Base-by-base conservation (phyloP, 768 basidiomycete species). In the Tylopilus sp. region DNA sequence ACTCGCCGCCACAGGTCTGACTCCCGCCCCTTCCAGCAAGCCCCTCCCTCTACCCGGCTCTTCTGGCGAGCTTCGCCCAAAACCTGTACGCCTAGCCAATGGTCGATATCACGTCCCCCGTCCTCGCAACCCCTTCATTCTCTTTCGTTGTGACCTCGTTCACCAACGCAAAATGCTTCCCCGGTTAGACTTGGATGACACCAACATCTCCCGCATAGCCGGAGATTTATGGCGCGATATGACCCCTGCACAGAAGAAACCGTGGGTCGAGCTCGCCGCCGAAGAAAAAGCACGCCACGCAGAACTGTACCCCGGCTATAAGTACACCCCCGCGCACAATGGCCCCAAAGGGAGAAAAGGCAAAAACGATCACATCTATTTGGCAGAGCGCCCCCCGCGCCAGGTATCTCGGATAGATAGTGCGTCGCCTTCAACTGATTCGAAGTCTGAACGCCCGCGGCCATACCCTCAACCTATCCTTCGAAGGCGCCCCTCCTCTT, bases 91-190 rank as follows among this genome's bases (percentile, higher is more conserved):
- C 6, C 47, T 57, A 0, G 22, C 47, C 17, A 56, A 66, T 26
- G 64, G 64, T 26, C 55, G 48, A 36, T 48, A 72, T 6, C 87
- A 88, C 61, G 78, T 88, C 35, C 83, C 84, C 17, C 80, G 88
- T 23, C 86, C 87, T 0, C 73, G 83, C 15, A 90, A 90, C 65
- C 83, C 87, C 0, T 91, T 91, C 69, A 88, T 91, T 57, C 77
- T 90, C 55, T 91, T 88, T 64, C 78, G 88, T 38, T 86, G 81
- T 62, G 81, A 88, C 62, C 82, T 87, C 47, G 81, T 86, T 15
- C 76, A 80, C 45, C 80, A 85, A 55, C 75, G 81, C 47, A 76
- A 80, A 53, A 72, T 79, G 42, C 80, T 83, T 0, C 63, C 71
- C 10, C 67, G 71, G 38, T 77, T 81, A 3, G 82, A 86, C 64